Evolutionary conservation across 129 eudicot species (phyloP).

Genomic region (Arctium lappa): DNA sequence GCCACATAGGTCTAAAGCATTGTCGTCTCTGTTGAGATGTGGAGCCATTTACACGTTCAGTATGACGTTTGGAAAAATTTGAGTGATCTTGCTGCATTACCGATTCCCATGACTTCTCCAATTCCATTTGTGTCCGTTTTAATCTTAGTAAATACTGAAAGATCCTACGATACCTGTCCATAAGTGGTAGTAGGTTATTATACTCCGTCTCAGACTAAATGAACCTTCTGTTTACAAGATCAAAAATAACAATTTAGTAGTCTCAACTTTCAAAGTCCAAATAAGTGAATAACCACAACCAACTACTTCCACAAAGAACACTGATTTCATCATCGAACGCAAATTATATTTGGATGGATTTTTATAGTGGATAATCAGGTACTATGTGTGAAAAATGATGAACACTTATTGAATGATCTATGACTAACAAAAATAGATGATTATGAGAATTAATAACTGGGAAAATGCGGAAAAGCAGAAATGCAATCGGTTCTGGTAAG

Average conservation of each 20-base stretch:
- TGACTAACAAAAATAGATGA: neutral
- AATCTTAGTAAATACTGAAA: constrained; percentile 91
- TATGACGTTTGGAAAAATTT: constrained; percentile 63
- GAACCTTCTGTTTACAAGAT: neutral
- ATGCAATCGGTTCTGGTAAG: neutral
- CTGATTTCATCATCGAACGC: neutral
- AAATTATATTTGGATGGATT: neutral
- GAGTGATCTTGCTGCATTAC: constrained; percentile 97
- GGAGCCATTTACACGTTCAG: constrained; percentile 45
- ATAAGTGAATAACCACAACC: neutral
- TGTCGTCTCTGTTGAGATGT: constrained; percentile 75
- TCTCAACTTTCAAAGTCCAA: neutral
- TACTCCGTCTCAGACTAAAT: neutral
- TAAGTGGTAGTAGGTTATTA: neutral
- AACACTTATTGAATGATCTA: neutral
- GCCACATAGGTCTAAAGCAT: constrained; percentile 96
- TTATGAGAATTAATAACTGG: neutral
- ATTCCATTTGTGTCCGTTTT: constrained; percentile 95
- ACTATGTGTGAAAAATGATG: neutral
- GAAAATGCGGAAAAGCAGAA: neutral
- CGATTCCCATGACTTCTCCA: constrained; percentile 98
- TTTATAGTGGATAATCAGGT: too few species aligned
- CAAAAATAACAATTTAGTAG: neutral
- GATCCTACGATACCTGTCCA: constrained; percentile 71
- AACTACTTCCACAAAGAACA: neutral